phyloP scores from a whole-genome alignment of 2,329 filamentous ascomycete species.

The Verticillium nubilum region DNA sequence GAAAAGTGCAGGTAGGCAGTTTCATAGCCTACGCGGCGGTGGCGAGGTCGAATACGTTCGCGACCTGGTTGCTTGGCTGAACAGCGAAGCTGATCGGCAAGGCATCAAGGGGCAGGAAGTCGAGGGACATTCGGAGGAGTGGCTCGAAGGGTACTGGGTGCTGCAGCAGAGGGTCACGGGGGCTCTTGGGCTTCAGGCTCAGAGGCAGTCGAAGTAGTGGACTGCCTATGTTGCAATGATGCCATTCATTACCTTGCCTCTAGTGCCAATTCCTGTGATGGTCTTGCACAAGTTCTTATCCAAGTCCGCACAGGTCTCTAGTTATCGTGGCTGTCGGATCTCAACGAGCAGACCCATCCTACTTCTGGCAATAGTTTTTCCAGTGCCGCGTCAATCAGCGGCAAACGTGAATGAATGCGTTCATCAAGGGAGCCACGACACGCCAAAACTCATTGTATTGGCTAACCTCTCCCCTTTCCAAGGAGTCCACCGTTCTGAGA shows the following conservation, averaged over 20 bases:
- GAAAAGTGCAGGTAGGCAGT: constrained; percentile 15
- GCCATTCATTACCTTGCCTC: too few species aligned
- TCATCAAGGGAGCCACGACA: not conserved
- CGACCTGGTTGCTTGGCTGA: constrained; percentile 16
- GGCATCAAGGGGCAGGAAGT: not conserved
- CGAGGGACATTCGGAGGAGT: not conserved
- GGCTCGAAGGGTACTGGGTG: constrained; percentile 2
- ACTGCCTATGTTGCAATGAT: too few species aligned
- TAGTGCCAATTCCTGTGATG: too few species aligned
- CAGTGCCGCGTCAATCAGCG: too few species aligned
- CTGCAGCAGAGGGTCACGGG: not conserved
- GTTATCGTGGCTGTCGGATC: too few species aligned
- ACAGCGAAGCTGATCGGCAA: constrained; percentile 2
- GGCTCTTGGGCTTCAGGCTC: not conserved
- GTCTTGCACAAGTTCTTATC: too few species aligned
- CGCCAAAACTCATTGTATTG: not conserved
- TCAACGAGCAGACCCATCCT: too few species aligned
- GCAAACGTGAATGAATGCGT: too few species aligned
- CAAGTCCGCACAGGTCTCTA: too few species aligned
- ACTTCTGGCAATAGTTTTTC: too few species aligned
- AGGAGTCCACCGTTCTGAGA: not conserved
- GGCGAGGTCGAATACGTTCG: constrained; percentile 18
- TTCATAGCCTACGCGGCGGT: constrained; percentile 17
- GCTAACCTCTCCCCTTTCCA: not conserved
- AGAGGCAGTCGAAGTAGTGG: not conserved